These are phyloP conservation scores for Saccharomycopsis hybrid DNA, from an alignment of 1,139 yeast species.

Conservation along the genomic window DNA sequence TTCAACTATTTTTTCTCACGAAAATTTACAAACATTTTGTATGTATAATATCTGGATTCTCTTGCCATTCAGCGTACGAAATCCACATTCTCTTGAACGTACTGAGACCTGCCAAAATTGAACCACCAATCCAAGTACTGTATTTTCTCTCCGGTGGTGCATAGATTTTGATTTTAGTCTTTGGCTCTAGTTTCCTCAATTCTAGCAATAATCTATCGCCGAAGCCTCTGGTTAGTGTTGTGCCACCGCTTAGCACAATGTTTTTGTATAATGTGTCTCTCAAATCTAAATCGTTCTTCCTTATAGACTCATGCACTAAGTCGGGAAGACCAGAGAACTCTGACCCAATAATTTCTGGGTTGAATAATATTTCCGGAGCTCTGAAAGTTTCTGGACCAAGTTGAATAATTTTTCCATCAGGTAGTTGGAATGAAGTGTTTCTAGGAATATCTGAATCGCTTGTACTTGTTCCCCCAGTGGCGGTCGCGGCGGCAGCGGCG, in stretches of 20 bases:
- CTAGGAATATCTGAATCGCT: conserved; percentile 17
- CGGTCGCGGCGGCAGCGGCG: not conserved
- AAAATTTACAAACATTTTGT: conserved; percentile 49
- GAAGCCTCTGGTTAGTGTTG: conserved; percentile 68
- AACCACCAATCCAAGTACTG: conserved; percentile 91
- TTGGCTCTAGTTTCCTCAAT: conserved; percentile 41
- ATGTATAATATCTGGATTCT: conserved; percentile 65
- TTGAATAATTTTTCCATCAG: conserved; percentile 58
- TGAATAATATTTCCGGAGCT: conserved; percentile 70
- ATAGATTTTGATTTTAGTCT: conserved; percentile 65
- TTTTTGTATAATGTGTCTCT: conserved; percentile 63
- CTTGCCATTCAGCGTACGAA: conserved; percentile 49
- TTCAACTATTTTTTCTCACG: too few relatives aligned
- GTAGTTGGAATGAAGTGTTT: conserved; percentile 51
- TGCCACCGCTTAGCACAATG: conserved; percentile 80
- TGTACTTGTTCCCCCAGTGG: not conserved
- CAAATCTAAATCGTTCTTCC: conserved; percentile 71
- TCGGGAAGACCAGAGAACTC: conserved; percentile 70
- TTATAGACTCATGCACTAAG: conserved; percentile 57
- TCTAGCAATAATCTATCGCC: conserved; percentile 78
- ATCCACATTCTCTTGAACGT: conserved; percentile 84
- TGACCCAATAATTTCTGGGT: conserved; percentile 72
- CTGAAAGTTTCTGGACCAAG: conserved; percentile 58
- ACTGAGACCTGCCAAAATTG: conserved; percentile 79
- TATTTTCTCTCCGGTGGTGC: conserved; percentile 90